Percentiles rank a stretch among this genome's conserved stretches.
phyloP scores from a whole-genome alignment of 2,329 filamentous ascomycete species.

The Zymoseptoria pseudotritici region DNA sequence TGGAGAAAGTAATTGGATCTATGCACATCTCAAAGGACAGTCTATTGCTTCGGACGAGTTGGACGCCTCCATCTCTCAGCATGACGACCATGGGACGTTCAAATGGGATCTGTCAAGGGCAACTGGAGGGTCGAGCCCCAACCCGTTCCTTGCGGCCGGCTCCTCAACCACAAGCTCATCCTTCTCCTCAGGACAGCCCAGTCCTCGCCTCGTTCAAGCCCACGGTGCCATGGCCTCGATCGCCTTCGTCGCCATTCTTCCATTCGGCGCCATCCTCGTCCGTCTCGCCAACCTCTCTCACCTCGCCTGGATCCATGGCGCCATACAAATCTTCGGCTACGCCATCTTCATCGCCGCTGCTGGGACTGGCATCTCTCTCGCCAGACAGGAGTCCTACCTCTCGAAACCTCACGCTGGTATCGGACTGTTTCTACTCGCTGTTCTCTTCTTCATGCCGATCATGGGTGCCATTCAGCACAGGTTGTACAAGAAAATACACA shows the following conservation, averaged over 20 bases:
- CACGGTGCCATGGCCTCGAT: conserved; percentile 38
- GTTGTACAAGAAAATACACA: background rate
- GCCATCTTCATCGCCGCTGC: conserved; percentile 42
- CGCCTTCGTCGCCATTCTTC: conserved; percentile 41
- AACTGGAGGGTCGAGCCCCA: conserved; percentile 40
- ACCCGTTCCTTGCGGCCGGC: conserved; percentile 31
- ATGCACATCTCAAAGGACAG: conserved; percentile 38
- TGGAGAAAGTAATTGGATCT: conserved; percentile 41
- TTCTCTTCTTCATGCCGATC: conserved; percentile 41
- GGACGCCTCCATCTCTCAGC: conserved; percentile 37
- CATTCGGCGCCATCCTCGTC: conserved; percentile 37
- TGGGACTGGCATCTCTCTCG: conserved; percentile 46
- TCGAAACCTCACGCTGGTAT: conserved; percentile 45
- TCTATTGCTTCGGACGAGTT: conserved; percentile 40
- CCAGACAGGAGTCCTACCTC: conserved; percentile 32
- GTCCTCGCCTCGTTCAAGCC: conserved; percentile 16
- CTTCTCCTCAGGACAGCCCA: conserved; percentile 1
- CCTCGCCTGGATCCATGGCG: conserved; percentile 38
- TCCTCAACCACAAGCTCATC: conserved; percentile 1
- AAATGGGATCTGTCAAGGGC: conserved; percentile 42
- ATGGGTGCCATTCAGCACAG: background rate
- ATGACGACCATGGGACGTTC: conserved; percentile 37
- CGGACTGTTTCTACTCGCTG: conserved; percentile 44
- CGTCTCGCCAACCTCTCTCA: conserved; percentile 37
- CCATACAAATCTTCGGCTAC: conserved; percentile 43